These are phyloP conservation scores for Gliomastix tumulicola DNA, from an alignment of 2,329 filamentous ascomycete genomes.

Conservation along the genomic window DNA sequence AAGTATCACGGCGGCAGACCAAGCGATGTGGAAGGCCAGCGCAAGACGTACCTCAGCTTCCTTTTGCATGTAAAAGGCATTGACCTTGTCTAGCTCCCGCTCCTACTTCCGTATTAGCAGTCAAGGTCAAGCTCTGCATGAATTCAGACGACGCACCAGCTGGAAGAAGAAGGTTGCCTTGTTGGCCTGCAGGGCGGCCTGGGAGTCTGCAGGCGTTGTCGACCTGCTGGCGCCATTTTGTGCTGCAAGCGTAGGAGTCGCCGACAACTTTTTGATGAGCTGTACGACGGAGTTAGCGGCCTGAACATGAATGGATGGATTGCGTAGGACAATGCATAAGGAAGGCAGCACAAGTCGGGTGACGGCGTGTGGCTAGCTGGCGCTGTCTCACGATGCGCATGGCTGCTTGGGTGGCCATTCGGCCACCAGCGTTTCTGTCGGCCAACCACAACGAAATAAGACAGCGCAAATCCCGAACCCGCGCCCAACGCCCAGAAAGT, in stretches of 20 bases:
- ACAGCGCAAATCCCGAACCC: conserved; percentile 2
- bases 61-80: conserved; percentile 95
- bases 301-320: no score
- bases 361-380: no score
- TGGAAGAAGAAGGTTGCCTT: conserved; percentile 99
- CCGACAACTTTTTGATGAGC: conserved; percentile 98
- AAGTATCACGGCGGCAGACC: no score
- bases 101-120: conserved; percentile 58
- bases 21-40: no score
- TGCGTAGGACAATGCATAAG: no score
- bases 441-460: conserved; percentile 4
- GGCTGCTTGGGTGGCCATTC: no score
- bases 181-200: conserved; percentile 87
- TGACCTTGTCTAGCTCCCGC: conserved; percentile 96
- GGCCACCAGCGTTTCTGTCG: no score
- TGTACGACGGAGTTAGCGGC: no score
- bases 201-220: conserved; percentile 58
- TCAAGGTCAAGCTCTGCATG: background rate
- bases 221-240: conserved; percentile 56
- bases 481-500: no score
- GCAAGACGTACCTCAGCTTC: conserved; percentile 82
- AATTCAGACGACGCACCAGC: conserved; percentile 54
- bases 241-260: conserved; percentile 75
- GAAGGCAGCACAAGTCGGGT: no score
- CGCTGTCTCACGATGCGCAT: no score